Evolutionary conservation across 208 protist species (phyloP).

Genomic region (Entamoeba histolytica): DNA sequence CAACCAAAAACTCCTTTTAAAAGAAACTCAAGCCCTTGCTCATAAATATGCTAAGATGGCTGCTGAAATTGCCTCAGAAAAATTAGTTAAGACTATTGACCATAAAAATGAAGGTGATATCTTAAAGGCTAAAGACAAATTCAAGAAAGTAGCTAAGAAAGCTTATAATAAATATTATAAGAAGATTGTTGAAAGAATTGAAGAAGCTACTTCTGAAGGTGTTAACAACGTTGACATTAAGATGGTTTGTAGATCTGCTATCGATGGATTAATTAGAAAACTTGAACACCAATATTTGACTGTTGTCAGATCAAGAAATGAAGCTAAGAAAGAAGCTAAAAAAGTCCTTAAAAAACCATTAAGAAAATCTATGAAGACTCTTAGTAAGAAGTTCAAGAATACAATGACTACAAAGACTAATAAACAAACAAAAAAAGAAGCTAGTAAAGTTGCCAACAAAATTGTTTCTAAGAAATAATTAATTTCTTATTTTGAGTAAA

Average conservation of each 20-base stretch:
- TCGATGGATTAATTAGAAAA: background rate
- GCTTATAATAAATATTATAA: background rate
- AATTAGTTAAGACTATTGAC: background rate
- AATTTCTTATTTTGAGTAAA: no score
- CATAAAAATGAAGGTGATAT: background rate
- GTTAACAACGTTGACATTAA: background rate
- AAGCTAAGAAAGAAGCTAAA: background rate
- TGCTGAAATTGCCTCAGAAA: background rate
- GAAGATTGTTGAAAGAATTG: background rate
- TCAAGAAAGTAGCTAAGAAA: background rate
- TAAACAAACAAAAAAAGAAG: no score
- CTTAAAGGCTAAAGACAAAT: background rate
- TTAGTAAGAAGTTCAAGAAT: background rate
- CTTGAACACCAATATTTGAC: background rate
- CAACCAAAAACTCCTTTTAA: background rate
- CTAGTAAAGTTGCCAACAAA: no score
- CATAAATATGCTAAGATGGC: background rate
- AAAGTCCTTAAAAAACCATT: background rate
- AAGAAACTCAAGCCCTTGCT: background rate
- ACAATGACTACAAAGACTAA: background rate
- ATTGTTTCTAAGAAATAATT: no score
- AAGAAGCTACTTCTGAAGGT: background rate
- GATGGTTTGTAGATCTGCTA: background rate
- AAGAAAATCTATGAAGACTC: background rate
- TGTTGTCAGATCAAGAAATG: background rate